Conservation (phyloP, 345 rosid genomes). For the Sonneratia alba region DNA sequence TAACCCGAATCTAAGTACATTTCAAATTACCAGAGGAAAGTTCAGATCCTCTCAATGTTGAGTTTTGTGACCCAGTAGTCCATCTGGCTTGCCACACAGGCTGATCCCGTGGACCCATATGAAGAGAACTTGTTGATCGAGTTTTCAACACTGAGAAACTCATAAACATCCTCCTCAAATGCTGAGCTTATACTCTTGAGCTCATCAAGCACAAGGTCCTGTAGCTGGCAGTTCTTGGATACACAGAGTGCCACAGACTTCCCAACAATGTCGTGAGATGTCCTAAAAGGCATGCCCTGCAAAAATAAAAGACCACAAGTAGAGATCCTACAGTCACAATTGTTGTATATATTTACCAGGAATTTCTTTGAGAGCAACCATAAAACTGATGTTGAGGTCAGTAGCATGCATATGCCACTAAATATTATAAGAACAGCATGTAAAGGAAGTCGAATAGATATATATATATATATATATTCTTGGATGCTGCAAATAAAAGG, state of each 20-base stretch:
- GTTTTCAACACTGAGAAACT: slow-evolving; percentile 68
- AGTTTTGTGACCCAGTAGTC: slow-evolving; percentile 37
- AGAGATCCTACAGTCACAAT: not conserved
- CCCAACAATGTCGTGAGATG: slow-evolving; percentile 89
- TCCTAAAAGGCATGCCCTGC: slow-evolving; percentile 86
- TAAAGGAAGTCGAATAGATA: not conserved
- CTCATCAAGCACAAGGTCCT: slow-evolving; percentile 61
- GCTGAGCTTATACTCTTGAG: slow-evolving; percentile 50
- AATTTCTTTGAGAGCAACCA: not conserved
- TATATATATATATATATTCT: too few relatives aligned
- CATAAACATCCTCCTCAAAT: slow-evolving; percentile 63
- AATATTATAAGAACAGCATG: not conserved
- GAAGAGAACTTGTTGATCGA: slow-evolving; percentile 67
- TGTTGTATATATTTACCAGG: not conserved
- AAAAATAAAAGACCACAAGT: not conserved
- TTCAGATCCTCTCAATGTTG: slow-evolving; percentile 10
- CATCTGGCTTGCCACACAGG: slow-evolving; percentile 53
- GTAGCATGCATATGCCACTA: not conserved
- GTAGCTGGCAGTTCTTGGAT: slow-evolving; percentile 59
- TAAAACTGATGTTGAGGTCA: not conserved
- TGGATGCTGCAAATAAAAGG: not conserved
- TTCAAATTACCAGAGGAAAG: not conserved
- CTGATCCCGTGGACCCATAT: slow-evolving; percentile 66
- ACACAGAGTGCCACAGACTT: slow-evolving; percentile 76
- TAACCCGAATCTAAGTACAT: not conserved